Conservation (phyloP, 1,284 basidiomycete species). For the Ceratobasidium sp. region DNA sequence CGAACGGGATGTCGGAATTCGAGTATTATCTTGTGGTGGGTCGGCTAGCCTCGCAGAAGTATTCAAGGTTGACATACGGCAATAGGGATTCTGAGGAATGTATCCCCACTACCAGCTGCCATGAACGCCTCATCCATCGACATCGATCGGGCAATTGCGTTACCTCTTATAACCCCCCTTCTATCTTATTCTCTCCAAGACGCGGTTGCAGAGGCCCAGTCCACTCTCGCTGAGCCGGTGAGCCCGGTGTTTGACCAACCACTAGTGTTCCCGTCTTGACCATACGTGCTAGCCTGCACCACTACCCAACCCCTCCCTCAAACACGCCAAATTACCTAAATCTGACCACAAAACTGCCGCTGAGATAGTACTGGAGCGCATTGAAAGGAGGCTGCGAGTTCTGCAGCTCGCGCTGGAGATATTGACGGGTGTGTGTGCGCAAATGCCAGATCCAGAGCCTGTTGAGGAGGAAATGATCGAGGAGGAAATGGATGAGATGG, state of each 20-base stretch:
- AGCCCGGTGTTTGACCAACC: background rate
- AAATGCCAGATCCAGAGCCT: conserved; percentile 77
- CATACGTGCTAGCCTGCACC: conserved; percentile 1
- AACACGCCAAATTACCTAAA: conserved; percentile 62
- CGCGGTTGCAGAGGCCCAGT: conserved; percentile 58
- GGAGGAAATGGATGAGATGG: conserved; percentile 52
- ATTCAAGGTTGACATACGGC: background rate
- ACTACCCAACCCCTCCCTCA: conserved; percentile 19
- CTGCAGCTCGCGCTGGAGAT: conserved; percentile 86
- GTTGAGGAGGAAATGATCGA: conserved; percentile 57
- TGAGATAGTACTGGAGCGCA: conserved; percentile 77
- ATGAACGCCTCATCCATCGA: conserved; percentile 71
- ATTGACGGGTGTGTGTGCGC: conserved; percentile 88
- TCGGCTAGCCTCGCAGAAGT: conserved; percentile 14
- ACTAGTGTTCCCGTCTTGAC: background rate
- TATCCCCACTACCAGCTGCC: conserved; percentile 76
- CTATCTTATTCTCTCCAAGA: conserved; percentile 74
- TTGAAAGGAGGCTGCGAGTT: conserved; percentile 80
- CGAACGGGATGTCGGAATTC: conserved; percentile 67
- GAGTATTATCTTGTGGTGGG: conserved; percentile 79
- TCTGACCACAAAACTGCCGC: conserved; percentile 77
- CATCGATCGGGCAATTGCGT: conserved; percentile 75
- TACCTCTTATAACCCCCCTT: conserved; percentile 79
- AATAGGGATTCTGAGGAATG: conserved; percentile 80
- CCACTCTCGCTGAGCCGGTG: conserved; percentile 27